These are phyloP conservation scores for Curvularia sp. DNA, from an alignment of 2,329 filamentous ascomycete species.

Conservation along the genomic window DNA sequence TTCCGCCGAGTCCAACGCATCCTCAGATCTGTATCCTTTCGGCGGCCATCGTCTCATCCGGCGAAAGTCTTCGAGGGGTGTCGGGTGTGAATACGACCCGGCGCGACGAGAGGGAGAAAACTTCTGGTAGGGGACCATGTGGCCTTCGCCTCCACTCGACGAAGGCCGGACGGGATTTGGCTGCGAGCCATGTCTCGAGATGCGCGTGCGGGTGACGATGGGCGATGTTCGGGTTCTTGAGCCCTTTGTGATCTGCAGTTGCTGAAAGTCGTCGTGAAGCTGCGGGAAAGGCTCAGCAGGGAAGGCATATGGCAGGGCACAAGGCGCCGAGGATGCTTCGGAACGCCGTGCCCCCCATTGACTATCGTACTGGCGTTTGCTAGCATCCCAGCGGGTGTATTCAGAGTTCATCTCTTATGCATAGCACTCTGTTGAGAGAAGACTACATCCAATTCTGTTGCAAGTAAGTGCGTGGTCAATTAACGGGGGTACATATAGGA, in stretches of 20 bases:
- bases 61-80: conserved; percentile 49
- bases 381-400: conserved; percentile 45
- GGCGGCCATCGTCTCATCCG: conserved; percentile 51
- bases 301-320: conserved; percentile 37
- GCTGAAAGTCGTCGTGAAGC: conserved; percentile 33
- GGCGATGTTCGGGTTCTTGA: conserved; percentile 46
- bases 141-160: conserved; percentile 43
- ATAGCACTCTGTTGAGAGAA: conserved; percentile 39
- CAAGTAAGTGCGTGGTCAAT: conserved; percentile 34
- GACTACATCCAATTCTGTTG: conserved; percentile 32
- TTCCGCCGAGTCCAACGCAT: conserved; percentile 40
- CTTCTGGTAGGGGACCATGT: conserved; percentile 36
- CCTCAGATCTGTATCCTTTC: conserved; percentile 46
- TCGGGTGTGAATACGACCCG: conserved; percentile 48
- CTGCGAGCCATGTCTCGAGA: conserved; percentile 49
- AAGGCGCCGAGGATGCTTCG: conserved; percentile 34
- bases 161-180: conserved; percentile 42
- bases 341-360: conserved; percentile 36
- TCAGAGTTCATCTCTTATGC: conserved; percentile 50
- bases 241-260: conserved; percentile 39
- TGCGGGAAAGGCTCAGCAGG: conserved; percentile 35
- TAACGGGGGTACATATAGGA: conserved; percentile 4
- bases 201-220: conserved; percentile 44
- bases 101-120: conserved; percentile 38
- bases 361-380: conserved; percentile 41